Percentiles rank a stretch among this genome's conserved stretches.
Evolutionary conservation across 495 filamentous ascomycete genomes (phyloP).

Genomic region (Aspergillus incahuasiensis): DNA sequence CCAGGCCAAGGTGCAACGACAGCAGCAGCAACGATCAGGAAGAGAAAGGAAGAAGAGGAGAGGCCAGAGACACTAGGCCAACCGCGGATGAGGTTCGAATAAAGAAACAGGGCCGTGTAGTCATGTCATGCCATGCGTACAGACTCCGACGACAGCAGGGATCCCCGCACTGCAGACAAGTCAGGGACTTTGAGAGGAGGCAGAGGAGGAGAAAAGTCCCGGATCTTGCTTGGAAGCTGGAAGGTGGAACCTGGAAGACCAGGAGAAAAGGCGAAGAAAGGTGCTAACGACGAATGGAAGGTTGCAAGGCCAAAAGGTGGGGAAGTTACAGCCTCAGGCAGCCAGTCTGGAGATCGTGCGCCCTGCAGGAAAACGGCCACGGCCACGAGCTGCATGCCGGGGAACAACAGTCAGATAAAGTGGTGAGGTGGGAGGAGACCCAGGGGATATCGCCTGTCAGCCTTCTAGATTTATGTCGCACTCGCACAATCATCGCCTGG

Average conservation of each 20-base stretch:
- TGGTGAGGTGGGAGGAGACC: too few relatives aligned
- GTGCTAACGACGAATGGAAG: neutral
- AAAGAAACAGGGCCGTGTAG: neutral
- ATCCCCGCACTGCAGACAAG: neutral
- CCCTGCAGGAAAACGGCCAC: neutral
- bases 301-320: neutral
- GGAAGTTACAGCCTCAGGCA: constrained; percentile 1
- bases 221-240: too few relatives aligned
- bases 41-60: neutral
- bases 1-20: neutral
- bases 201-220: neutral
- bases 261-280: neutral
- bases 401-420: neutral
- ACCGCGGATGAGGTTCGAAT: neutral
- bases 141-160: neutral
- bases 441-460: neutral
- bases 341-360: neutral
- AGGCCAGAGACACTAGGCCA: neutral
- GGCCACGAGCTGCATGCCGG: neutral
- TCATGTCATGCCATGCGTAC: neutral
- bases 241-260: neutral
- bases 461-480: neutral
- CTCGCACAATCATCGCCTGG: neutral
- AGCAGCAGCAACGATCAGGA: neutral
- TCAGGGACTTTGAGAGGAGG: neutral